Percentiles rank a stretch among this genome's conserved stretches.
Conservation (phyloP, 331 rosid species). For the Prunus yedoensis region DNA sequence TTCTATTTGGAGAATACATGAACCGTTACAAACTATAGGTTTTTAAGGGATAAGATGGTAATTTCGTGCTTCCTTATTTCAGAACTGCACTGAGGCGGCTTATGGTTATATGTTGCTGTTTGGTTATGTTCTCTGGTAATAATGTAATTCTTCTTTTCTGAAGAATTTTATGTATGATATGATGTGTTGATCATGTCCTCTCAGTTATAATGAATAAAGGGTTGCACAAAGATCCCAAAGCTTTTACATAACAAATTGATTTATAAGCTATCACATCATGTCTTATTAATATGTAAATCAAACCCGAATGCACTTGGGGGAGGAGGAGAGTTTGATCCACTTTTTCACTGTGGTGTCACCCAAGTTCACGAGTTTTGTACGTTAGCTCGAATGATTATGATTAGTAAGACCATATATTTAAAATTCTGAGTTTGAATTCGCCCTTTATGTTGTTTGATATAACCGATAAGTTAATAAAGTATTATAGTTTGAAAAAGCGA, state of each 20-base stretch:
- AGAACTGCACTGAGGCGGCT: neutral
- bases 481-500: too few species aligned
- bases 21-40: neutral
- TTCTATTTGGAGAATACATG: constrained; percentile 4
- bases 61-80: neutral
- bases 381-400: too few species aligned
- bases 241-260: neutral
- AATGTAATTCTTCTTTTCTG: neutral
- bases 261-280: too few species aligned
- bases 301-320: accelerated
- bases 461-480: too few species aligned
- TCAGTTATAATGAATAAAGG: neutral
- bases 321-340: too few species aligned
- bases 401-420: too few species aligned
- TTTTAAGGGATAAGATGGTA: neutral
- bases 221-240: neutral
- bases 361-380: accelerated
- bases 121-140: neutral
- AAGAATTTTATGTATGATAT: neutral
- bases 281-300: too few species aligned
- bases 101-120: neutral
- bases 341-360: accelerated
- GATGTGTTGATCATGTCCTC: neutral
- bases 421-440: too few species aligned
- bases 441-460: too few species aligned